Percentiles rank a stretch among this genome's conserved stretches.
Evolutionary conservation across 2,329 filamentous ascomycete genomes (phyloP).

Genomic region (Fusarium sulawesiense): DNA sequence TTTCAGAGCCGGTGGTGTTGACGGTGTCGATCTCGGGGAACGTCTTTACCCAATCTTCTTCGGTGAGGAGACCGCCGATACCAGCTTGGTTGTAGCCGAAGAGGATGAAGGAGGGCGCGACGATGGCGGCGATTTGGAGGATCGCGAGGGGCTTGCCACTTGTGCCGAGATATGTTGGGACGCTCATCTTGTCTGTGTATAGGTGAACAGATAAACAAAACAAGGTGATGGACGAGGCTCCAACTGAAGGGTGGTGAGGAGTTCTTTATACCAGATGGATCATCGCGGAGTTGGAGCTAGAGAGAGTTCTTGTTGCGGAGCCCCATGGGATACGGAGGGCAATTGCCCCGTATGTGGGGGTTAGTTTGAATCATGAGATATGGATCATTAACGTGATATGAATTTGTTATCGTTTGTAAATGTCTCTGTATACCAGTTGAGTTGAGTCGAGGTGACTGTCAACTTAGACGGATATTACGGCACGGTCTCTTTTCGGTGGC

Average conservation of each 20-base stretch:
- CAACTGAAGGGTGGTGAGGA: no score
- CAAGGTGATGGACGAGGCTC: no score
- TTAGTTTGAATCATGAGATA: conserved; percentile 4
- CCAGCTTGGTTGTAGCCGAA: conserved; percentile 74
- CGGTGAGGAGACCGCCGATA: conserved; percentile 75
- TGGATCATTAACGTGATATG: neutral
- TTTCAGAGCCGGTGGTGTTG: conserved; percentile 55
- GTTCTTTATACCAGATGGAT: conserved; percentile 3
- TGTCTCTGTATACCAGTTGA: neutral
- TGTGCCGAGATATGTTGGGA: conserved; percentile 49
- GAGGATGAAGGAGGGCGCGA: conserved; percentile 58
- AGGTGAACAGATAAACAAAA: no score
- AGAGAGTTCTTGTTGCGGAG: conserved; percentile 27
- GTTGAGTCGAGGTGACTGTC: neutral
- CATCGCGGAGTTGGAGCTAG: neutral
- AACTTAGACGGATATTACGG: conserved; percentile 24
- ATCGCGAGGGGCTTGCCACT: conserved; percentile 52
- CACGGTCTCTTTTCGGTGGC: conserved; percentile 38
- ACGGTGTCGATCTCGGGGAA: conserved; percentile 64
- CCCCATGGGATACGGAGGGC: conserved; percentile 30
- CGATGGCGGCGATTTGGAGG: conserved; percentile 56
- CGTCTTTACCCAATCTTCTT: conserved; percentile 66
- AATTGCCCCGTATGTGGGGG: conserved; percentile 33
- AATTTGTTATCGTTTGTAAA: neutral
- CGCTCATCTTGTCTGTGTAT: conserved; percentile 18